Base-by-base conservation (phyloP, 768 basidiomycete genomes). In the Lactarius deliciosus region DNA sequence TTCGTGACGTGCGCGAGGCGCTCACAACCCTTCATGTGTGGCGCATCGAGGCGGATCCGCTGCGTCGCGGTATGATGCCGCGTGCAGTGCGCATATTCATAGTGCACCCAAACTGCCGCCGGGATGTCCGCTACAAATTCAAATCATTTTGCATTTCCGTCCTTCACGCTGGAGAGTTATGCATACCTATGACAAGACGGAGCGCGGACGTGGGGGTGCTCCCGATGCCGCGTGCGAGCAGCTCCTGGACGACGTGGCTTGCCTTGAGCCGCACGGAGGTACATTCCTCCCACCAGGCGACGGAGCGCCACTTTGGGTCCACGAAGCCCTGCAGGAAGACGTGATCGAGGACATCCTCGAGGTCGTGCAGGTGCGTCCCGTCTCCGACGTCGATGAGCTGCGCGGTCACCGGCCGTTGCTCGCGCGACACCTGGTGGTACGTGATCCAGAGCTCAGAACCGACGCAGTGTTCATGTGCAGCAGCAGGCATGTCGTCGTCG, bases 321-420 rank as follows among this genome's bases (percentile, higher is more conserved):
- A 83, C 75, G 68, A 80, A 83, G 34, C 83, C 82, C 64, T 81
- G 80, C 63, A 74, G 70, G 73, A 82, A 83, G 50, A 75, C 72
- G 57, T 78, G 78, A 38, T 82, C 81, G 38, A 83, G 77, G 10
- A 83, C 79, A 64, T 82, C 82, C 71, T 83, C 82, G 67, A 84
- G 72, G 72, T 81, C 82, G 54, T 70, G 50, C 30, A 83, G 74
- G 65, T 76, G 74, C 56, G 77, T 76, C 66, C 78, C 75, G 68
- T 77, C 78, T 68, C 80, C 78, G 63, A 83, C 75, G 71, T 82
- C 81, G 63, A 83, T 74, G 74, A 83, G 79, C 73, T 82, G 81
- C 40, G 79, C 77, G n/a, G 81, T 81, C 22, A 73, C 72, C 8
- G 79, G 76, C 68, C 76, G 76, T 72, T 77, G 74, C 28, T 70